A percentile compares a stretch with the other conserved stretches of the same genome.
These are phyloP conservation scores for baker's yeast (Saccharomyces cerevisiae) DNA, from an alignment of 805 yeast genomes.

Conservation along the genomic window DNA sequence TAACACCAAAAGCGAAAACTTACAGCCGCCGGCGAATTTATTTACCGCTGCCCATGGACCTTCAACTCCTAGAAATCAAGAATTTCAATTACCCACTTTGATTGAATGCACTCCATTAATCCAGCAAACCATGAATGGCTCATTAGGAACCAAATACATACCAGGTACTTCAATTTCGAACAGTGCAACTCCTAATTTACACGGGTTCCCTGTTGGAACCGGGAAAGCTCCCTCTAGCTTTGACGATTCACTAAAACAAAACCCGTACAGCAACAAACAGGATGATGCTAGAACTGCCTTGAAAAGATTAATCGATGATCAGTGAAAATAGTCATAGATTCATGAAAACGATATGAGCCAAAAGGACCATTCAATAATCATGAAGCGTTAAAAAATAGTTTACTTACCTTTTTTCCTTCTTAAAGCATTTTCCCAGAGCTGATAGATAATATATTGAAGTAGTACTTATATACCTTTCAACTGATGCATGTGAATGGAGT, in stretches of 20 bases:
- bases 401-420: not conserved
- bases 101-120: conserved; percentile 28
- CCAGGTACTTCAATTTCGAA: conserved; percentile 8
- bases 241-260: not conserved
- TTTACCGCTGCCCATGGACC: conserved; percentile 1
- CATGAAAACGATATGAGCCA: not conserved
- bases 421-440: not conserved
- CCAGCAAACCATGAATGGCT: conserved; percentile 29
- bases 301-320: conserved; percentile 23
- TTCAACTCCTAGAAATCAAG: conserved; percentile 13
- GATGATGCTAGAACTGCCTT: conserved; percentile 29
- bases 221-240: conserved; percentile 1
- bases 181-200: not conserved
- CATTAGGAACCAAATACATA: conserved; percentile 15
- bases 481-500: not conserved
- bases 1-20: not conserved
- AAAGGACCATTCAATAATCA: not conserved
- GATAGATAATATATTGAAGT: not conserved
- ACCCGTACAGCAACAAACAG: conserved; percentile 7
- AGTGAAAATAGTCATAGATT: not conserved
- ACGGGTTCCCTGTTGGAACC: not conserved
- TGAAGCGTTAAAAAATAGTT: not conserved
- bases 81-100: conserved; percentile 9
- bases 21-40: not conserved
- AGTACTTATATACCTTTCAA: not conserved